Conservation (phyloP, 345 rosid genomes). For the Gossypium mustelinum region DNA sequence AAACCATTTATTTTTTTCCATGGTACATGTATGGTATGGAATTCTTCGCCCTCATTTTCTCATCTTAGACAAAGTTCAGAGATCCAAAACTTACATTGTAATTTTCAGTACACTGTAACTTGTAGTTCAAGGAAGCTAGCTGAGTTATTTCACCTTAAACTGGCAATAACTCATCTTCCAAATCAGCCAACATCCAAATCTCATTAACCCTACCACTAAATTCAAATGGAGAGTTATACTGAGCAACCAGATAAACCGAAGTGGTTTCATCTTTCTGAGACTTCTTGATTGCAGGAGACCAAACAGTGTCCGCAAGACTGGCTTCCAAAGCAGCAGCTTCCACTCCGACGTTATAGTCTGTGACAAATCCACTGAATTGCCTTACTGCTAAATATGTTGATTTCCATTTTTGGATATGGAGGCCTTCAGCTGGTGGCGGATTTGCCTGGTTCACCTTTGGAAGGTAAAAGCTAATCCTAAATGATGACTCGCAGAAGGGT, state of each 20-base stretch:
- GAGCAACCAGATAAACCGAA: constrained; percentile 64
- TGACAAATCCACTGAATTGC: constrained; percentile 75
- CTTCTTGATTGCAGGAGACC: constrained; percentile 60
- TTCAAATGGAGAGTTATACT: constrained; percentile 89
- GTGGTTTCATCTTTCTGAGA: constrained; percentile 25
- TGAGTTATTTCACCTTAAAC: neutral
- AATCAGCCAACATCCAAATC: constrained; percentile 59
- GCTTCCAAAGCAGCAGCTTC: constrained; percentile 74
- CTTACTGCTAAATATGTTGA: constrained; percentile 51
- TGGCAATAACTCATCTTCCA: constrained; percentile 22
- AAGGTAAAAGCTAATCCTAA: constrained; percentile 72
- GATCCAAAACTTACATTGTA: neutral
- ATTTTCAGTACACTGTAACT: neutral
- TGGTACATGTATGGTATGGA: neutral
- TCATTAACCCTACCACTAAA: constrained; percentile 65
- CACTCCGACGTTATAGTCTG: constrained; percentile 45
- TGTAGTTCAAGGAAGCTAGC: neutral
- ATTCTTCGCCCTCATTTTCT: neutral
- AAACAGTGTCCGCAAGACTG: constrained; percentile 52
- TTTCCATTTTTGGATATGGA: constrained; percentile 59
- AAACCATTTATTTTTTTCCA: constrained; percentile 7
- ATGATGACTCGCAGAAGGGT: constrained; percentile 77
- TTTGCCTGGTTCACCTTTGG: constrained; percentile 68
- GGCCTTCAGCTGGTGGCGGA: constrained; percentile 77
- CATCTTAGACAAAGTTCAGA: neutral